Conservation (phyloP, 768 basidiomycete genomes). For the Gelatoporia subvermispora region DNA sequence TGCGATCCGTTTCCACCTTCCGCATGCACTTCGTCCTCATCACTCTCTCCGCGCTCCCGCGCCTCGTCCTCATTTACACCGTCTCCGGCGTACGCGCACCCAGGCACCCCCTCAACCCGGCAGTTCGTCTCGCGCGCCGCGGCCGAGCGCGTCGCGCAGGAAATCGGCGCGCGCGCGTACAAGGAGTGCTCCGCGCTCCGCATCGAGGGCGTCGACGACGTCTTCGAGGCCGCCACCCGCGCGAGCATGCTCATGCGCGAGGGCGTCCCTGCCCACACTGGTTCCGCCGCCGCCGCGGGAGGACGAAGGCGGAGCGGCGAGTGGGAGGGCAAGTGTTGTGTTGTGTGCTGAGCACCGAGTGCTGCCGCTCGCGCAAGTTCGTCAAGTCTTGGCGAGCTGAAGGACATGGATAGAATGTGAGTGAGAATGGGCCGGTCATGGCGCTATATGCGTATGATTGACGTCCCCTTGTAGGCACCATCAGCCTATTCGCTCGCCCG, state of each 20-base stretch:
- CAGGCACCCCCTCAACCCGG: slow-evolving; percentile 39
- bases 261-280: slow-evolving; percentile 54
- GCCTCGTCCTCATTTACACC: neutral
- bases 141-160: slow-evolving; percentile 76
- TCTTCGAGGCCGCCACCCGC: slow-evolving; percentile 95
- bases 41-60: neutral
- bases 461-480: too few species aligned
- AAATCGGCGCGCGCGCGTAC: slow-evolving; percentile 89
- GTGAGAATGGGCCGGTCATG: too few species aligned
- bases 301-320: slow-evolving; percentile 31
- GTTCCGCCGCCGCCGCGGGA: slow-evolving; percentile 31
- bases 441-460: too few species aligned
- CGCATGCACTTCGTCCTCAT: neutral
- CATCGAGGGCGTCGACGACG: slow-evolving; percentile 92
- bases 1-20: neutral
- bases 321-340: slow-evolving; percentile 58
- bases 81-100: neutral
- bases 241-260: slow-evolving; percentile 96
- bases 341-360: slow-evolving; percentile 55
- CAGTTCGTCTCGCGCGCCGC: slow-evolving; percentile 71
- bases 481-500: too few species aligned
- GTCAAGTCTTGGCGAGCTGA: too few species aligned
- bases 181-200: slow-evolving; percentile 91
- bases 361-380: too few species aligned
- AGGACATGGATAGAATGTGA: too few species aligned